Percentiles rank a stretch among this genome's conserved stretches.
These are phyloP conservation scores for Silene coronaria DNA, from an alignment of 179 eudicot genomes.

Conservation along the genomic window DNA sequence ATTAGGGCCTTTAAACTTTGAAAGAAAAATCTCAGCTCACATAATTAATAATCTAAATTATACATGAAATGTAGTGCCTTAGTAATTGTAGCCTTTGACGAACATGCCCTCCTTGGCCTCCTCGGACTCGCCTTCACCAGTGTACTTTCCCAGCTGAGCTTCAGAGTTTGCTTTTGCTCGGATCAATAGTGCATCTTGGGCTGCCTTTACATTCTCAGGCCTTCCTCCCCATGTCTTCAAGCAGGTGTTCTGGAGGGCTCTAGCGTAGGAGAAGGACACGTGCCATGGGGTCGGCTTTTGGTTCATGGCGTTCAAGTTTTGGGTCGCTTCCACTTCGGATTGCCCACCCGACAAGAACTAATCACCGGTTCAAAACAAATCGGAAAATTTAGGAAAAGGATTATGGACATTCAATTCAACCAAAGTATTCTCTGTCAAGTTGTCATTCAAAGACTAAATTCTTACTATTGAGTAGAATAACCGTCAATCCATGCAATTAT, in stretches of 20 bases:
- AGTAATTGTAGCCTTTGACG: conserved; percentile 82
- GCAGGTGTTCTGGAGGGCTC: conserved; percentile 93
- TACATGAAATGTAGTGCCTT: conserved; percentile 16
- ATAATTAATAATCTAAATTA: not conserved
- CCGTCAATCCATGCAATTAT: no score
- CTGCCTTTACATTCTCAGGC: conserved; percentile 72
- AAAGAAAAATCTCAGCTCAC: not conserved
- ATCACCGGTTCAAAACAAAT: conserved; percentile 7
- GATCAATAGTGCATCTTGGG: conserved; percentile 57
- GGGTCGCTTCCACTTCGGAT: conserved; percentile 89
- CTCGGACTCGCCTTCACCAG: conserved; percentile 77
- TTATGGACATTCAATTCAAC: not conserved
- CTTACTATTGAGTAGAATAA: no score
- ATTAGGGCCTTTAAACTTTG: conserved; percentile 19
- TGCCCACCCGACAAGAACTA: conserved; percentile 97
- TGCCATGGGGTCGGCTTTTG: conserved; percentile 87
- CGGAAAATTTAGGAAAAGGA: not conserved
- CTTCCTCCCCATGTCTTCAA: conserved; percentile 87
- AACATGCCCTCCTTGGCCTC: conserved; percentile 80
- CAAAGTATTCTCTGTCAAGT: no score
- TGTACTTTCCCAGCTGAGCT: conserved; percentile 90
- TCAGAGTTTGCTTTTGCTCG: conserved; percentile 81
- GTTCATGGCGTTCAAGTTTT: conserved; percentile 90
- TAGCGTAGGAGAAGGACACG: conserved; percentile 85
- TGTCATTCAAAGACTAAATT: no score